Evolutionary conservation across 257 asterid genomes (phyloP).

Genomic region (Scutellaria barbata): DNA sequence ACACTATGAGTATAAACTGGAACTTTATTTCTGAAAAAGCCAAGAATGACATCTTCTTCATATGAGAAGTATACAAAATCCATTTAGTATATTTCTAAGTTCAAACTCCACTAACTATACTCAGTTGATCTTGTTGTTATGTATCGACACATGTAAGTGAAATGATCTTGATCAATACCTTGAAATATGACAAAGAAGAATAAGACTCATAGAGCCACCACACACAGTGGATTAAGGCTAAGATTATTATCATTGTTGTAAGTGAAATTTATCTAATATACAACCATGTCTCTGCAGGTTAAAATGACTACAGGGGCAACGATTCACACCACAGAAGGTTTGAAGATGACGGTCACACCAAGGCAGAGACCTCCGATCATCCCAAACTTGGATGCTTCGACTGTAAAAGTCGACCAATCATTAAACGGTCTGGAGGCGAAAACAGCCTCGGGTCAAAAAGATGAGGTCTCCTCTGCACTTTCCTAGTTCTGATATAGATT

Average conservation of each 20-base stretch:
- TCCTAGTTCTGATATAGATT: conserved; percentile 33
- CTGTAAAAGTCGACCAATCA: conserved; percentile 48
- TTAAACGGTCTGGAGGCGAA: conserved; percentile 38
- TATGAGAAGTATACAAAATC: background rate
- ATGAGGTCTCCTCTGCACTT: conserved; percentile 53
- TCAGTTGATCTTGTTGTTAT: background rate
- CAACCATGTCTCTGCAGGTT: conserved; percentile 56
- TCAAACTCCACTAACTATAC: background rate
- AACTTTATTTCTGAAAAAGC: conserved; percentile 4
- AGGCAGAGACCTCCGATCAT: conserved; percentile 65
- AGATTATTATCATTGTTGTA: background rate
- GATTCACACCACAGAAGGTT: conserved; percentile 92
- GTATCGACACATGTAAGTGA: background rate
- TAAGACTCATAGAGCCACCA: too few relatives aligned
- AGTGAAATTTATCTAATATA: background rate
- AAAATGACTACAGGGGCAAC: conserved; percentile 98
- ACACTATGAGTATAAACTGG: background rate
- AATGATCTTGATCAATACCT: background rate
- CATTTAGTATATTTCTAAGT: background rate
- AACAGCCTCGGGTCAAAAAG: conserved; percentile 48
- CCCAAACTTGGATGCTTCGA: conserved; percentile 60
- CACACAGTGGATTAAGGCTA: too few relatives aligned
- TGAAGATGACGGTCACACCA: conserved; percentile 82
- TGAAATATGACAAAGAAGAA: too few relatives aligned
- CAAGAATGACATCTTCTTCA: background rate